Evolutionary conservation across 257 asterid species (phyloP), one percentile per base, ranked within the genome.

Genomic region (Solanum etuberosum): DNA sequence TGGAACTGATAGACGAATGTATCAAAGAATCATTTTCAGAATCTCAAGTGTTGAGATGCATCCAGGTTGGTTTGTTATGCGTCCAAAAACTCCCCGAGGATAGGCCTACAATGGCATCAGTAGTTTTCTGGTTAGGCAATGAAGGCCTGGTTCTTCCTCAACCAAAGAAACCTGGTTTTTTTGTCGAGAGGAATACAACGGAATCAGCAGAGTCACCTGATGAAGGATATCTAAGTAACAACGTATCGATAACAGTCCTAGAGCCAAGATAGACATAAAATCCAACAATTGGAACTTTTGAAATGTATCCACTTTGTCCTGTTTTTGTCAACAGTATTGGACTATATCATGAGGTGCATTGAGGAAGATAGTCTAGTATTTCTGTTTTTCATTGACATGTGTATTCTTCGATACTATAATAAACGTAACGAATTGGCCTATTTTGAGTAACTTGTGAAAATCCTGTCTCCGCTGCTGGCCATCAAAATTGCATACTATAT

Each of bases 101-200:
- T 35, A 46, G 91, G 51, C 89, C 89, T 11, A 70, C 74, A 5
- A 89, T 89, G 86, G 71, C 86, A 18, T 83, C 86, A 18, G 88
- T 89, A 12, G 80, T 76, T 76, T 31, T 43, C 29, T 86, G 87
- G 91, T 43, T 89, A 18, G 86, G 63, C 13, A 87, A 54, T 43
- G 89, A 74, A 34, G 87, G 35, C 2, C 43, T 51, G 7, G 59
- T 4, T 42, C 27, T 84, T 48, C 86, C 89, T 61, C 89, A 87
- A 27, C 86, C 89, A 21, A 84, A 86, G 43, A 13, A 59, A 15
- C 89, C 86, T 15, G 89, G 87, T 6, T 88, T 88, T 74, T 88
- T 72, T n/a, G 57, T 57, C 1, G 89, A 88, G 37, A 88, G 87
- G 81, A 65, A 65, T 84, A 0, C 87, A n/a, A 40, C 1, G 29